phyloP scores from a whole-genome alignment of 2,329 filamentous ascomycete species.

The Chrysoporthe austroafricana region DNA sequence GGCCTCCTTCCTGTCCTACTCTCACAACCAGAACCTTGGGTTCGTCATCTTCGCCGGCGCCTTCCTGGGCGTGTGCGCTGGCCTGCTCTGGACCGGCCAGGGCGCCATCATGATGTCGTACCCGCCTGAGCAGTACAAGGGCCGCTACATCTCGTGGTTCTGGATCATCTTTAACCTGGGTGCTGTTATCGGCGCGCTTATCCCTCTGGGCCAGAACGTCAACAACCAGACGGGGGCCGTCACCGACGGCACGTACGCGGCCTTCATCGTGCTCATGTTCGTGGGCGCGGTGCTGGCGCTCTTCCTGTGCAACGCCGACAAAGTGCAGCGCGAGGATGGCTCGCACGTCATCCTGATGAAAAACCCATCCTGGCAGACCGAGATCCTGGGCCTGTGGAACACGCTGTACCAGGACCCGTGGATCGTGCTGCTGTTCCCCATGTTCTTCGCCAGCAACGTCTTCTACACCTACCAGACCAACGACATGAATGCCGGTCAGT shows the following conservation, averaged over 20 bases:
- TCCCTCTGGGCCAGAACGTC: slow-evolving; percentile 75
- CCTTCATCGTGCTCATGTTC: slow-evolving; percentile 83
- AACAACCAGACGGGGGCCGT: slow-evolving; percentile 58
- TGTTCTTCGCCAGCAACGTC: slow-evolving; percentile 81
- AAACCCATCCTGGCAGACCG: slow-evolving; percentile 83
- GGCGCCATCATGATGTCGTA: slow-evolving; percentile 91
- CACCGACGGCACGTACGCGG: slow-evolving; percentile 82
- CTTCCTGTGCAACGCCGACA: slow-evolving; percentile 70
- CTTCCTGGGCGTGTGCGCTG: slow-evolving; percentile 77
- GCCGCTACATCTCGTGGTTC: slow-evolving; percentile 86
- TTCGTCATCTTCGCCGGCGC: slow-evolving; percentile 79
- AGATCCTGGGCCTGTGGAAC: slow-evolving; percentile 75
- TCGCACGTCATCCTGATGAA: slow-evolving; percentile 86
- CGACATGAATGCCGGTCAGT: slow-evolving; percentile 70
- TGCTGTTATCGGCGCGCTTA: slow-evolving; percentile 81
- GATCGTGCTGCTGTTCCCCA: slow-evolving; percentile 76
- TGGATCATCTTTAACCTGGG: slow-evolving; percentile 96
- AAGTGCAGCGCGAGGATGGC: slow-evolving; percentile 76
- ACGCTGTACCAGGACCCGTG: slow-evolving; percentile 72
- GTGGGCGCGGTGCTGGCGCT: slow-evolving; percentile 71
- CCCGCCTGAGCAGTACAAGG: slow-evolving; percentile 79
- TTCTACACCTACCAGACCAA: slow-evolving; percentile 80
- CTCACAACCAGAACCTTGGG: slow-evolving; percentile 67
- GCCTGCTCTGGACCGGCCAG: slow-evolving; percentile 81
- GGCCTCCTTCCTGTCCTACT: slow-evolving; percentile 71